Base-by-base conservation (phyloP, 306 rosid species). In the Dryas octopetala region DNA sequence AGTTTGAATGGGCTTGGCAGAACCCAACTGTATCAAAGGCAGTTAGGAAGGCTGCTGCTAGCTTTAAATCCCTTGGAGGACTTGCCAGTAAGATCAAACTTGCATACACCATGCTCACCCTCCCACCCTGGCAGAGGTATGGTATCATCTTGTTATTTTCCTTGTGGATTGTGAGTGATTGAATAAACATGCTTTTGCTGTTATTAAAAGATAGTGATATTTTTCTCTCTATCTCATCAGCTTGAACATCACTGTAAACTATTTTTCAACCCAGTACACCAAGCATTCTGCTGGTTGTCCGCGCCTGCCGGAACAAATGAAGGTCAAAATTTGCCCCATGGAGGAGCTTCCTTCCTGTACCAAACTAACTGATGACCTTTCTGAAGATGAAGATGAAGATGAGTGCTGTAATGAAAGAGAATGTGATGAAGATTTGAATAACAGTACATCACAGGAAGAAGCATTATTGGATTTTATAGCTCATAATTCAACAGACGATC, bases 1-100 rank as follows among this genome's bases (percentile, higher is more conserved):
- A 95, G 98, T 95, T 95, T 84, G 99, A 92, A 86, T 95, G 99
- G 99, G 99, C 99, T 7, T 95, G 98, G 99, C 99, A 95, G 84
- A 97, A 95, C 79, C 99, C 99, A 16, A 87, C 70, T 41, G 90
- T 89, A 81, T 95, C 98, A 9, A 79, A 90, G 86, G 98, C 97
- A 0, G 99, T 95, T 51, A 90, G 98, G 84, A 85, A 87, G 71
- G 93, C 97, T 51, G 98, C 99, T 65, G 89, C 85, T 40, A 77
- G 55, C 74, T 95, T 95, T 76, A 95, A 92, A 84, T 88, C 98
- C 66, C 90, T 90, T 9, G 91, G 98, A 8, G 99, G 99, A 74
- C 40, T 92, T 58, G 89, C 88, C 66, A 92, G 88, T 73, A 96
- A 90, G 85, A 83, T 96, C 68, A 96, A 96, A 82, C 96, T 96